Evolutionary conservation across 2,329 filamentous ascomycete species (phyloP).

Genomic region (Ophiostoma angusticollis): DNA sequence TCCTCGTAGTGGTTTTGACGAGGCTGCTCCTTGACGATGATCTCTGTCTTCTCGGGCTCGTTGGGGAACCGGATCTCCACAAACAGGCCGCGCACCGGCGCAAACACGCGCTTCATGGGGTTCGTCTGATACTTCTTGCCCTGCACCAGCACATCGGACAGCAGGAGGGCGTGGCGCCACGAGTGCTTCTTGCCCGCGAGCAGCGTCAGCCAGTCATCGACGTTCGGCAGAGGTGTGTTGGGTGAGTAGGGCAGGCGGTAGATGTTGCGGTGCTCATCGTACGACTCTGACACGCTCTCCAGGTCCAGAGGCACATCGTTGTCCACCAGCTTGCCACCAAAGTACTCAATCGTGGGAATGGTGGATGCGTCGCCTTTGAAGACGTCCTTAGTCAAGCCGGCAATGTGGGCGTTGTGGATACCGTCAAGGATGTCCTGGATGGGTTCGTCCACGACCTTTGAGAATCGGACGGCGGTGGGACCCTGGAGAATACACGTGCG

Average conservation of each 20-base stretch:
- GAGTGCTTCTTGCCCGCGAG: conserved; percentile 76
- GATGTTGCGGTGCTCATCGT: conserved; percentile 65
- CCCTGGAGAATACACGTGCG: conserved; percentile 94
- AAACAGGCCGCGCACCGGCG: conserved; percentile 71
- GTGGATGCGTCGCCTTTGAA: conserved; percentile 61
- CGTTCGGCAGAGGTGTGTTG: conserved; percentile 58
- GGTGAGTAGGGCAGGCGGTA: conserved; percentile 73
- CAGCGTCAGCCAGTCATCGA: conserved; percentile 76
- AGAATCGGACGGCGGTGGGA: conserved; percentile 83
- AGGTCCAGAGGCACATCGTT: conserved; percentile 60
- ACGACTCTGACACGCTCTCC: conserved; percentile 66
- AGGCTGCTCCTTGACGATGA: conserved; percentile 77
- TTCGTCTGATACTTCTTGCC: conserved; percentile 96
- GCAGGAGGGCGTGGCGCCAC: conserved; percentile 91
- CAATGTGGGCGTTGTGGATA: conserved; percentile 80
- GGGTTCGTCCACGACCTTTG: conserved; percentile 79
- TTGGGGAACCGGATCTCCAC: conserved; percentile 79
- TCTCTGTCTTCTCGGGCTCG: conserved; percentile 69
- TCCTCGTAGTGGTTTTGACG: conserved; percentile 76
- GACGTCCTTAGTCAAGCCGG: conserved; percentile 62
- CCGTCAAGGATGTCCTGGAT: conserved; percentile 89
- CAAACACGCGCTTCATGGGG: conserved; percentile 82
- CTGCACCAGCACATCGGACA: conserved; percentile 85
- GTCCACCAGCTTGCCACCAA: conserved; percentile 76
- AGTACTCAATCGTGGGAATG: conserved; percentile 85